Base-by-base conservation (phyloP, 192 early-diverging fungal genomes). In the Backusella mclennaniae region DNA sequence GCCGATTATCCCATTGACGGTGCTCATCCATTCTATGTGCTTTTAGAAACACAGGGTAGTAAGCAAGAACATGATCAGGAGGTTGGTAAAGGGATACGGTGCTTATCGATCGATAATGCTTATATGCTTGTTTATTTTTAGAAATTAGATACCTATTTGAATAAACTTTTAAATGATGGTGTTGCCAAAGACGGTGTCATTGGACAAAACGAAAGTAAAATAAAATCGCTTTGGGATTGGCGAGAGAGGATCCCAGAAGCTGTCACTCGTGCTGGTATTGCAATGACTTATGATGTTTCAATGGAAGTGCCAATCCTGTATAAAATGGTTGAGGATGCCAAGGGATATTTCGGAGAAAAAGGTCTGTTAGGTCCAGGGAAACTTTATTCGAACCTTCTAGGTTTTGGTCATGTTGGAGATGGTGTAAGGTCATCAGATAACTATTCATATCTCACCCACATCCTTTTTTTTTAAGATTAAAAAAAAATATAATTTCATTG, bases 381-480 rank as follows among this genome's bases (percentile, higher is more conserved):
- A 17, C 76, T 81, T 0, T 89, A 94, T 56, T 90, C 83, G 52
- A 80, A 89, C 17, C 88, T 98, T 8, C 91, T 93, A 74, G 97
- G 95, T 29, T 99, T 94, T 85, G 97, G 97, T 21, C 98, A 99
- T 81, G 88, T 99, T 69, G 98, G 98, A 38, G 98, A 99, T 84
- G 95, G 81, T 44, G 95, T 88, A 78, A 68, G 86, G 67, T 53
- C 33, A 77, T 33, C 33, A 52, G 33, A 39, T 73, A 66, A 29
- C 12, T 59, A 59, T 59, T 26, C 7, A 59, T 59, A 21, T 59
- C 9, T 59, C 35, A 23, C 23, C 53, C 21, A 21, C 23, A 3
- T 23, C 15, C 17, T 71, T 41, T 12, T 52, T 33, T 33, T 33
- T 26, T 21, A 35, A 15, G n/a, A 7, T 69, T 56, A 46, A 44